Percentiles rank a stretch among this genome's conserved stretches.
Conservation (phyloP, 495 filamentous ascomycete genomes). For the Chaetomium fimeti region DNA sequence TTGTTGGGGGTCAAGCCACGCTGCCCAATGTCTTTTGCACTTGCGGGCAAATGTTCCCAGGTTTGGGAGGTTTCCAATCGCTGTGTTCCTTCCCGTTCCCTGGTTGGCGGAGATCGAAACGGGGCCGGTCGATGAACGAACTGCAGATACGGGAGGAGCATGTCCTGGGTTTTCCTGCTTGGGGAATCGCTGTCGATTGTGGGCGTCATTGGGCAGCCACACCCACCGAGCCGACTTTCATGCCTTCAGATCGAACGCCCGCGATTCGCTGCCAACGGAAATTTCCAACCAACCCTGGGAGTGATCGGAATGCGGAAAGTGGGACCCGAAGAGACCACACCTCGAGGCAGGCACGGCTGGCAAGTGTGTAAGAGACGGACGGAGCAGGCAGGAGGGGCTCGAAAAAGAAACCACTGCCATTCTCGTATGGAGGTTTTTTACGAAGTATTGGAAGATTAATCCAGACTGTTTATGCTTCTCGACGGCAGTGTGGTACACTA, state of each 20-base stretch:
- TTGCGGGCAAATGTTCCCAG: not conserved
- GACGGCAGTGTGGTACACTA: too few relatives aligned
- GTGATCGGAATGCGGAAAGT: not conserved
- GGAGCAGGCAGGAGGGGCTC: not conserved
- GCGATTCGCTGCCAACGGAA: constrained; percentile 3
- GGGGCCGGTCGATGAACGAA: not conserved
- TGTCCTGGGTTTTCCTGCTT: too few relatives aligned
- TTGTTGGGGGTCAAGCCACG: constrained; percentile 13
- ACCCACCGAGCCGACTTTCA: not conserved
- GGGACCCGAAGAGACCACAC: not conserved
- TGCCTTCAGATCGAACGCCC: not conserved
- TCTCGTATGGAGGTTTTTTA: not conserved
- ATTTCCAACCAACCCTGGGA: not conserved
- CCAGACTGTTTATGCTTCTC: not conserved
- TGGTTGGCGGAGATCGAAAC: constrained; percentile 5
- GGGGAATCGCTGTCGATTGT: not conserved
- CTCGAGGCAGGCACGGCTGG: not conserved
- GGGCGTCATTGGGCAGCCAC: constrained; percentile 5
- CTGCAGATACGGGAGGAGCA: too few relatives aligned
- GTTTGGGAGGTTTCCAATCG: not conserved
- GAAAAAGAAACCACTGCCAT: not conserved
- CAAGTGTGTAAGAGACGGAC: too few relatives aligned
- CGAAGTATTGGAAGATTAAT: not conserved
- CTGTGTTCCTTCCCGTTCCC: not conserved
- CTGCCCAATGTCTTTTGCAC: not conserved